These are phyloP conservation scores for Xylaria arbuscula DNA, from an alignment of 2,329 filamentous ascomycete species.

Conservation along the genomic window DNA sequence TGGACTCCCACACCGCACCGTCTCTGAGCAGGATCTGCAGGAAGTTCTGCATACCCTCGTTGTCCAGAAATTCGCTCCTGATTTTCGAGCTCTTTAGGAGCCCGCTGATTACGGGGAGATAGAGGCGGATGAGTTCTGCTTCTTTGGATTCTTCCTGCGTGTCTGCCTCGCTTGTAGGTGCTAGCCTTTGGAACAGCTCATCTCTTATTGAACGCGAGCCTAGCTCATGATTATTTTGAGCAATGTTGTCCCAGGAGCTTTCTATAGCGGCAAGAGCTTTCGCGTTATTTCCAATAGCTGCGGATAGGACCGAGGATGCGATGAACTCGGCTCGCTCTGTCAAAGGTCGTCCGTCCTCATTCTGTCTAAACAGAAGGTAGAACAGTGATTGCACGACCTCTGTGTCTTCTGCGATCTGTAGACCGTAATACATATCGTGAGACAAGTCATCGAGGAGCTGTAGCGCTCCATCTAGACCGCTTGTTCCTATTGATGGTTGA, in stretches of 20 bases:
- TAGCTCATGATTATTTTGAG: constrained; percentile 52
- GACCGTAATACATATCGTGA: constrained; percentile 76
- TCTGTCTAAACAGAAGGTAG: constrained; percentile 61
- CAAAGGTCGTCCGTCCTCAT: constrained; percentile 44
- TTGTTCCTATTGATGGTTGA: constrained; percentile 40
- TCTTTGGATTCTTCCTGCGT: constrained; percentile 39
- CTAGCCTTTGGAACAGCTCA: constrained; percentile 57
- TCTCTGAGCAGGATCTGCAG: constrained; percentile 63
- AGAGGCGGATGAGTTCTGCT: constrained; percentile 44
- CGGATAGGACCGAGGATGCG: constrained; percentile 68
- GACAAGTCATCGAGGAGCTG: constrained; percentile 70
- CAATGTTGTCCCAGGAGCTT: constrained; percentile 59
- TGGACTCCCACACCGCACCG: constrained; percentile 60
- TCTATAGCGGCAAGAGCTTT: constrained; percentile 66
- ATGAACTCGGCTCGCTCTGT: constrained; percentile 55
- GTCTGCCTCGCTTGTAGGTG: constrained; percentile 40
- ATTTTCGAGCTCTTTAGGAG: constrained; percentile 66
- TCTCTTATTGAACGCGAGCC: constrained; percentile 48
- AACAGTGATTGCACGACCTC: constrained; percentile 66
- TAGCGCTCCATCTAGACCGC: constrained; percentile 62
- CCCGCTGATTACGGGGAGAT: constrained; percentile 63
- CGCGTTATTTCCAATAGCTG: constrained; percentile 73
- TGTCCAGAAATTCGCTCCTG: constrained; percentile 65
- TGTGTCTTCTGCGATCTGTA: constrained; percentile 68
- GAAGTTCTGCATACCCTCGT: constrained; percentile 65